Conservation (phyloP, 2,329 filamentous ascomycete species). For the Sporothrix luriei region DNA sequence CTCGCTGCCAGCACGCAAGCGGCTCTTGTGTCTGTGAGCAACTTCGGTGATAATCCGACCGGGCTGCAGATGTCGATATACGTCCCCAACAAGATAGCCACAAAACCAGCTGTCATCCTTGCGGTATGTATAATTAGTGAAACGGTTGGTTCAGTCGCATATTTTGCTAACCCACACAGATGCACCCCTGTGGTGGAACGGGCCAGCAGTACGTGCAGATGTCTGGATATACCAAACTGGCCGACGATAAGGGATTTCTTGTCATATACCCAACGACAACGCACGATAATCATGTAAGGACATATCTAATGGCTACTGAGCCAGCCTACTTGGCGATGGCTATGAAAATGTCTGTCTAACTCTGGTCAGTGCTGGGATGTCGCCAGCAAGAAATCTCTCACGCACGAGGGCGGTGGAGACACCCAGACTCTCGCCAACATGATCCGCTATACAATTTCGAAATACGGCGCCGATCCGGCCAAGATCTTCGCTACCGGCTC, state of each 20-base stretch:
- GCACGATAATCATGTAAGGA: constrained; percentile 41
- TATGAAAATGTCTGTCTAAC: constrained; percentile 32
- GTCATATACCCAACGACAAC: constrained; percentile 36
- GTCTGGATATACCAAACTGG: constrained; percentile 18
- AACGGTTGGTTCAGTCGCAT: neutral
- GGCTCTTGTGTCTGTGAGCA: constrained; percentile 38
- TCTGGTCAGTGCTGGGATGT: constrained; percentile 57
- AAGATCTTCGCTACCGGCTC: constrained; percentile 54
- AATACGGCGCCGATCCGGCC: constrained; percentile 50
- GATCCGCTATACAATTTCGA: constrained; percentile 53
- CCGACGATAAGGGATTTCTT: constrained; percentile 27
- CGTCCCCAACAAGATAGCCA: constrained; percentile 27
- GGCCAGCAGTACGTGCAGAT: constrained; percentile 14
- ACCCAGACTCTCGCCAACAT: constrained; percentile 55
- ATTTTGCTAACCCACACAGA: neutral
- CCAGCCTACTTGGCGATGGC: too few species aligned
- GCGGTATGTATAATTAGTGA: constrained; percentile 16
- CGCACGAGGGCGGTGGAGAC: constrained; percentile 55
- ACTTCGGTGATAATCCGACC: constrained; percentile 27
- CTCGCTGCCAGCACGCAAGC: constrained; percentile 32
- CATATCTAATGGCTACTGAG: neutral
- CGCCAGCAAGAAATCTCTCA: constrained; percentile 47
- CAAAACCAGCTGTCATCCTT: constrained; percentile 29
- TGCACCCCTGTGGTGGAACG: constrained; percentile 14
- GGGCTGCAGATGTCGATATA: constrained; percentile 29